Evolutionary conservation across 306 rosid species (phyloP).

Genomic region (Bauhinia variegata): DNA sequence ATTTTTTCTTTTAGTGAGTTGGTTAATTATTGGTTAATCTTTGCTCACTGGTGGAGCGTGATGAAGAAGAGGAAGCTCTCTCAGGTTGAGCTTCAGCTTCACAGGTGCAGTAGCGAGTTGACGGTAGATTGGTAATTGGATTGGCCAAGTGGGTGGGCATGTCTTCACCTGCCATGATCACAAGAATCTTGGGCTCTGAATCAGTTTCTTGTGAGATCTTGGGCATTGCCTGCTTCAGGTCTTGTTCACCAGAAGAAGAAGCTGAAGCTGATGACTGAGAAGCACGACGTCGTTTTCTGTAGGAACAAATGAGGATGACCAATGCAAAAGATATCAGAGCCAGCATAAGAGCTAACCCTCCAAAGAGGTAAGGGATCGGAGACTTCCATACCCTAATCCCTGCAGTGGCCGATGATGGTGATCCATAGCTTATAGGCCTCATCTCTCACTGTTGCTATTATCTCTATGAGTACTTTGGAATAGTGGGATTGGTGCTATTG

Average conservation of each 20-base stretch:
- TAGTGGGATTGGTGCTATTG: constrained; percentile 9
- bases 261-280: constrained; percentile 30
- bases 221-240: constrained; percentile 40
- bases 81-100: background rate
- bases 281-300: constrained; percentile 43
- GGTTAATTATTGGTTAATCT: constrained; percentile 5
- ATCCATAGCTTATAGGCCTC: constrained; percentile 42
- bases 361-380: constrained; percentile 82
- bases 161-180: constrained; percentile 50
- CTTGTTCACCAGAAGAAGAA: constrained; percentile 14
- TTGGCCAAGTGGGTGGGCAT: constrained; percentile 48
- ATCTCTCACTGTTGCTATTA: constrained; percentile 3
- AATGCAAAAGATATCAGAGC: constrained; percentile 64
- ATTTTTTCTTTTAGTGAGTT: too few relatives aligned
- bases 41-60: constrained; percentile 17
- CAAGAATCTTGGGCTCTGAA: constrained; percentile 44
- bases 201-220: constrained; percentile 1
- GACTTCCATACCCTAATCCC: constrained; percentile 59
- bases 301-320: constrained; percentile 67
- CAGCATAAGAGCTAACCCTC: constrained; percentile 63
- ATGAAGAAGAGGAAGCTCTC: constrained; percentile 12
- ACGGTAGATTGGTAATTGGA: constrained; percentile 31
- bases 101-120: constrained; percentile 34
- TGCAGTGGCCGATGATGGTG: constrained; percentile 23
- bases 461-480: background rate